These are phyloP conservation scores for Amyloporia xantha DNA, from an alignment of 768 basidiomycete genomes.

Conservation along the genomic window DNA sequence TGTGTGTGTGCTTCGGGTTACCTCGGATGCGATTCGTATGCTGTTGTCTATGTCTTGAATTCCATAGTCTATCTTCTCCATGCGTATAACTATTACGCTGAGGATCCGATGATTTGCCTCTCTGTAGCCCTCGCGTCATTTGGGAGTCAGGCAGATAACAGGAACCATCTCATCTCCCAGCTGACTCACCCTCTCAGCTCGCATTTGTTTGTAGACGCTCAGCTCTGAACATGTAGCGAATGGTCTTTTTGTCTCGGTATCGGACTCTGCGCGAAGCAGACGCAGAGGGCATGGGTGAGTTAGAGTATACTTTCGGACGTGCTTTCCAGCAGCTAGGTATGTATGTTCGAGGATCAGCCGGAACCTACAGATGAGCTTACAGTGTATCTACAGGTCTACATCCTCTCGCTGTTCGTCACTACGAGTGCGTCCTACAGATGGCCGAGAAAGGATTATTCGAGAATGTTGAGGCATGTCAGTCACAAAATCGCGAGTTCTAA, in stretches of 20 bases:
- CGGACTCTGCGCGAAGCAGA: constrained; percentile 47
- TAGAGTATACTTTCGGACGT: constrained; percentile 90
- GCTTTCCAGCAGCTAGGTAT: constrained; percentile 87
- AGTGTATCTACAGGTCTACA: constrained; percentile 53
- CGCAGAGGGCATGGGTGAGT: constrained; percentile 51
- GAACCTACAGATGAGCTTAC: neutral
- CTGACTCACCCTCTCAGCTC: constrained; percentile 28
- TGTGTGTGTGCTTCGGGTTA: constrained; percentile 73
- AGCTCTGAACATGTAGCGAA: constrained; percentile 39
- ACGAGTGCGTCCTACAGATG: constrained; percentile 65
- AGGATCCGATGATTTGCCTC: constrained; percentile 83
- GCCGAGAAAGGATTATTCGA: constrained; percentile 38
- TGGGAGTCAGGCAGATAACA: constrained; percentile 88
- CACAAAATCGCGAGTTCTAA: neutral
- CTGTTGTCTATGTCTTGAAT: too few species aligned
- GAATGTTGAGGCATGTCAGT: constrained; percentile 26
- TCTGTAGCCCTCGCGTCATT: constrained; percentile 79
- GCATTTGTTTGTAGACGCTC: neutral
- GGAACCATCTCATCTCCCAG: constrained; percentile 83
- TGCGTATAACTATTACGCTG: constrained; percentile 77
- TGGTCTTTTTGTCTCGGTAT: constrained; percentile 83
- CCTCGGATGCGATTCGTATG: neutral
- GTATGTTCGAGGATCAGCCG: constrained; percentile 16
- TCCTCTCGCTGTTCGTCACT: constrained; percentile 79
- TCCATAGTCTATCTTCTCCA: constrained; percentile 83